Conservation (phyloP, 495 filamentous ascomycete species). For the Penicillium simplicissimum region DNA sequence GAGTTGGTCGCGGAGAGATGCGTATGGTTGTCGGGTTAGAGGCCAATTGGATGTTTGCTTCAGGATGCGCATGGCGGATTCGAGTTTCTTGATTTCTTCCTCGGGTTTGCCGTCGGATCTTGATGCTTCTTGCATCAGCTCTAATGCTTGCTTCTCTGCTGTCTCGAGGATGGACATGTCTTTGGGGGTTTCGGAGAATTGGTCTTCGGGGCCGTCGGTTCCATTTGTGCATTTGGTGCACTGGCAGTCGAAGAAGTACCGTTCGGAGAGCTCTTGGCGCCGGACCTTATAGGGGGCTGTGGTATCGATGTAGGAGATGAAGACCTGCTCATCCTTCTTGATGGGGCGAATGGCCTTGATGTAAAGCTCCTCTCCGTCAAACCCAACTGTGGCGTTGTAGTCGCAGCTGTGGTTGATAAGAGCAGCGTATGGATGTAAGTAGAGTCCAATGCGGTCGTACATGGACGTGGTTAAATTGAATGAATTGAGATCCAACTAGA, state of each 20-base stretch:
- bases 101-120: constrained; percentile 14
- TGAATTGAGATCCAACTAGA: constrained; percentile 55
- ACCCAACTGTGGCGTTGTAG: constrained; percentile 65
- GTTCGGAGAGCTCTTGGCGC: constrained; percentile 51
- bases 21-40: constrained; percentile 42
- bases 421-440: constrained; percentile 57
- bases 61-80: constrained; percentile 27
- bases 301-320: constrained; percentile 67
- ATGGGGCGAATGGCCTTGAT: constrained; percentile 51
- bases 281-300: constrained; percentile 51
- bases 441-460: constrained; percentile 62
- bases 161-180: constrained; percentile 20
- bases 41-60: constrained; percentile 30
- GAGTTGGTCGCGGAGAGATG: constrained; percentile 41
- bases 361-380: constrained; percentile 53
- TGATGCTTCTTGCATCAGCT: constrained; percentile 28
- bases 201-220: constrained; percentile 25
- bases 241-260: constrained; percentile 66
- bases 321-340: constrained; percentile 59
- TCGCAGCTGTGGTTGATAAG: constrained; percentile 71
- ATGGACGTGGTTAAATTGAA: constrained; percentile 60
- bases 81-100: constrained; percentile 23
- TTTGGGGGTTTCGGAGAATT: constrained; percentile 10
- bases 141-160: constrained; percentile 28
- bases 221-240: constrained; percentile 55